Percentiles rank a stretch among this genome's conserved stretches.
phyloP scores from a whole-genome alignment of 2,329 filamentous ascomycete species.

The Diplodia sapinea region DNA sequence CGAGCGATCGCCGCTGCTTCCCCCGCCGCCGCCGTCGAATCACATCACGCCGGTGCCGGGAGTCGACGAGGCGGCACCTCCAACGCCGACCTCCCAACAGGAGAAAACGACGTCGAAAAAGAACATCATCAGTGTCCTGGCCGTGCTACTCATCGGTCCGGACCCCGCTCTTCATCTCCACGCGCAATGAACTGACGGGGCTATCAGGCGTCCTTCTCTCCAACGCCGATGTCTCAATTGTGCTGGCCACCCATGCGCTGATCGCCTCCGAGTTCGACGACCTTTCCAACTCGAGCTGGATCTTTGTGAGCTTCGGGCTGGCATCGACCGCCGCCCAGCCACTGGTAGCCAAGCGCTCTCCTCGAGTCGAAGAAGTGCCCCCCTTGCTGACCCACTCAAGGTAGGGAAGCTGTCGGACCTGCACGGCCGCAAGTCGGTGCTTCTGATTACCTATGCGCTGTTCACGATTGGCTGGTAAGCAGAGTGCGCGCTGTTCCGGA shows the following conservation, averaged over 20 bases:
- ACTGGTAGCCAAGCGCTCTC: slow-evolving; percentile 35
- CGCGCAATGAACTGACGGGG: neutral
- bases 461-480: slow-evolving; percentile 50
- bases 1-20: slow-evolving; percentile 1
- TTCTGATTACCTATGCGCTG: slow-evolving; percentile 49
- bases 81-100: neutral
- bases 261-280: slow-evolving; percentile 55
- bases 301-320: slow-evolving; percentile 53
- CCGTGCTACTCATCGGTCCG: slow-evolving; percentile 38
- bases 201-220: slow-evolving; percentile 66
- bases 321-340: slow-evolving; percentile 51
- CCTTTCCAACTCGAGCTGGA: slow-evolving; percentile 51
- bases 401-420: slow-evolving; percentile 55
- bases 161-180: too few species aligned
- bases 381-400: slow-evolving; percentile 23
- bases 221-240: slow-evolving; percentile 67
- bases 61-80: neutral
- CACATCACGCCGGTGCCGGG: too few species aligned
- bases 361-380: too few species aligned
- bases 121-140: slow-evolving; percentile 34
- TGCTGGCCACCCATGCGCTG: slow-evolving; percentile 69
- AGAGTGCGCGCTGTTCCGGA: slow-evolving; percentile 2
- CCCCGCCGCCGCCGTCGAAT: too few species aligned
- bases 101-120: neutral
- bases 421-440: slow-evolving; percentile 51